Conservation (phyloP, 768 basidiomycete species). For the Suillus clintonianus region DNA sequence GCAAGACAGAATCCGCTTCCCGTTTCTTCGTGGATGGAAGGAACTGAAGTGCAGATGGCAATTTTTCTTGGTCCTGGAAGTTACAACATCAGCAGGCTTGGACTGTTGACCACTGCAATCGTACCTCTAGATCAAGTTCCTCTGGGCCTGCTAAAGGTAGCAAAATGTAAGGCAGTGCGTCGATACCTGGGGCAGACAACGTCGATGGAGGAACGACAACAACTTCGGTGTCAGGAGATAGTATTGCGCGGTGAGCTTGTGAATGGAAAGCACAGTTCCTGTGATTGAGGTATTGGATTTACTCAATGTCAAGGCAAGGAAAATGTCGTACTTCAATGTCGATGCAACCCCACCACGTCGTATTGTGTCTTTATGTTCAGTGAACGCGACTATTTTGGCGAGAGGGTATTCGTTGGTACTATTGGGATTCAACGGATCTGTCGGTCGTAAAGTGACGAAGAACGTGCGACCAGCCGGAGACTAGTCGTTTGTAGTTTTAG, state of each 20-base stretch:
- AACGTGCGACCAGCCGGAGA: slow-evolving; percentile 75
- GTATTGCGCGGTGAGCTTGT: slow-evolving; percentile 67
- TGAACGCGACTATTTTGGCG: slow-evolving; percentile 80
- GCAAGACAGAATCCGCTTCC: slow-evolving; percentile 74
- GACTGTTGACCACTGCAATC: slow-evolving; percentile 10
- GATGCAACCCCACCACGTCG: slow-evolving; percentile 86
- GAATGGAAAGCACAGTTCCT: slow-evolving; percentile 82
- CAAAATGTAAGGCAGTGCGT: slow-evolving; percentile 81
- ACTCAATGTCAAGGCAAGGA: slow-evolving; percentile 1
- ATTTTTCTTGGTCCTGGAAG: slow-evolving; percentile 79
- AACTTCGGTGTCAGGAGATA: slow-evolving; percentile 60
- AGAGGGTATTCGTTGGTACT: slow-evolving; percentile 74
- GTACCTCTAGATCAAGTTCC: slow-evolving; percentile 89
- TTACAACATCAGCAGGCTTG: background rate
- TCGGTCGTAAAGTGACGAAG: slow-evolving; percentile 70
- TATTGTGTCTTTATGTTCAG: slow-evolving; percentile 86
- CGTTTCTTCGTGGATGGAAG: slow-evolving; percentile 82
- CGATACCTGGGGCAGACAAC: slow-evolving; percentile 70
- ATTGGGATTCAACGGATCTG: slow-evolving; percentile 46
- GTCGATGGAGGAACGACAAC: slow-evolving; percentile 61
- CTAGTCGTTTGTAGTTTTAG: slow-evolving; percentile 40
- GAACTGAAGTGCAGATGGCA: slow-evolving; percentile 85
- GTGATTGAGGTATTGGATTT: slow-evolving; percentile 13
- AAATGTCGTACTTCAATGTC: slow-evolving; percentile 71
- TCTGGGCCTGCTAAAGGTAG: slow-evolving; percentile 93